Evolutionary conservation across 495 filamentous ascomycete genomes (phyloP).

Genomic region (Hyaloscypha variabilis): DNA sequence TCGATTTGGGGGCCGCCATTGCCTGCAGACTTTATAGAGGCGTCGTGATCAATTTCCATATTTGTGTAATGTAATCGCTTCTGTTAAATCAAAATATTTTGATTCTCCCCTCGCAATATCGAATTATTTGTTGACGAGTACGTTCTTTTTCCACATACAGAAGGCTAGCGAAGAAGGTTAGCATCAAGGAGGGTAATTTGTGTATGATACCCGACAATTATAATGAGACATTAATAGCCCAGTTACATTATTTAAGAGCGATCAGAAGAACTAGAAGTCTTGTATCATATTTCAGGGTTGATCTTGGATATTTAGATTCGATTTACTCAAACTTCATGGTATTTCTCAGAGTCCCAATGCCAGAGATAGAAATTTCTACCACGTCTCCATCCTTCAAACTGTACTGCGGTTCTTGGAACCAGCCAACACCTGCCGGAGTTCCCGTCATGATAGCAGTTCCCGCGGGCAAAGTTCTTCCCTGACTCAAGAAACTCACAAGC

Average conservation of each 20-base stretch:
- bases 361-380: background rate
- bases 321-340: background rate
- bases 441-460: constrained; percentile 1
- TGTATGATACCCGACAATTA: no score
- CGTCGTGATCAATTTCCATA: background rate
- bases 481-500: constrained; percentile 7
- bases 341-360: background rate
- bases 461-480: background rate
- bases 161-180: no score
- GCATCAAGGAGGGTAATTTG: no score
- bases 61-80: background rate
- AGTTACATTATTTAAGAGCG: no score
- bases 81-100: background rate
- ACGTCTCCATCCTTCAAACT: background rate
- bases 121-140: no score
- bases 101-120: no score
- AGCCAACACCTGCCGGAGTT: constrained; percentile 2
- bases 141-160: no score
- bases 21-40: background rate
- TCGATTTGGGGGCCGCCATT: constrained; percentile 22
- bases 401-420: background rate
- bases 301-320: background rate
- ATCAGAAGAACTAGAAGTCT: no score
- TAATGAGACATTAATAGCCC: no score
- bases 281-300: no score